Conservation (phyloP, 768 basidiomycete species). For the Calocybe cyanea region DNA sequence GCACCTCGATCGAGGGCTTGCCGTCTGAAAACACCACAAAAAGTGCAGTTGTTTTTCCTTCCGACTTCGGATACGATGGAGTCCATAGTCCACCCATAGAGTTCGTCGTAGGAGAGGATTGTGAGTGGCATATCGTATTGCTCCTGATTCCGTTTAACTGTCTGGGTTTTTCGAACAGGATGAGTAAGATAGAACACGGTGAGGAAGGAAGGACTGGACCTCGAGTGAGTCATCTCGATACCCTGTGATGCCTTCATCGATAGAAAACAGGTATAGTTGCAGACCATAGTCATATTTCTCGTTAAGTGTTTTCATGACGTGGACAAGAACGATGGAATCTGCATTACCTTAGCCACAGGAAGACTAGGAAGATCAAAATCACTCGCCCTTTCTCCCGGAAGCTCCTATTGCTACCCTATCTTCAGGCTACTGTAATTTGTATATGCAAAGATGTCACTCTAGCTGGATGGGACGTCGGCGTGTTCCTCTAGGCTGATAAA, state of each 20-base stretch:
- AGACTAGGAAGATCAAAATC: too few species aligned
- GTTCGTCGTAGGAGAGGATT: slow-evolving; percentile 91
- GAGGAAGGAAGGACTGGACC: slow-evolving; percentile 34
- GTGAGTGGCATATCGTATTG: slow-evolving; percentile 96
- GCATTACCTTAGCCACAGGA: background rate
- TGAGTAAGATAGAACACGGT: background rate
- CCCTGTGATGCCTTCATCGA: slow-evolving; percentile 98
- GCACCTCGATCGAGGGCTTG: slow-evolving; percentile 97
- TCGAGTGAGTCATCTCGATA: slow-evolving; percentile 97
- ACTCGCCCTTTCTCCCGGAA: slow-evolving; percentile 98
- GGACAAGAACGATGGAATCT: slow-evolving; percentile 98
- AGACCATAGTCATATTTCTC: slow-evolving; percentile 90
- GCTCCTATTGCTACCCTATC: slow-evolving; percentile 97
- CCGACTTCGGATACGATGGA: slow-evolving; percentile 92
- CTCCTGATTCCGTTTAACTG: slow-evolving; percentile 93
- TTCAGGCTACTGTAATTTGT: too few species aligned
- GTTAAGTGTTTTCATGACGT: slow-evolving; percentile 95
- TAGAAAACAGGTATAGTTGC: too few species aligned
- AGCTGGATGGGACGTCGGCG: too few species aligned
- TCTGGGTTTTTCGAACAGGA: too few species aligned
- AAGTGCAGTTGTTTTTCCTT: slow-evolving; percentile 91
- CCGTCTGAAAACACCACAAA: slow-evolving; percentile 95
- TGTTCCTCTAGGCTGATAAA: too few species aligned
- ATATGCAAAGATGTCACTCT: too few species aligned
- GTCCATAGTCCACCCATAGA: slow-evolving; percentile 99